Evolutionary conservation across 202 grass and related monocot genomes (phyloP).

Genomic region (Saccharum hybrid): DNA sequence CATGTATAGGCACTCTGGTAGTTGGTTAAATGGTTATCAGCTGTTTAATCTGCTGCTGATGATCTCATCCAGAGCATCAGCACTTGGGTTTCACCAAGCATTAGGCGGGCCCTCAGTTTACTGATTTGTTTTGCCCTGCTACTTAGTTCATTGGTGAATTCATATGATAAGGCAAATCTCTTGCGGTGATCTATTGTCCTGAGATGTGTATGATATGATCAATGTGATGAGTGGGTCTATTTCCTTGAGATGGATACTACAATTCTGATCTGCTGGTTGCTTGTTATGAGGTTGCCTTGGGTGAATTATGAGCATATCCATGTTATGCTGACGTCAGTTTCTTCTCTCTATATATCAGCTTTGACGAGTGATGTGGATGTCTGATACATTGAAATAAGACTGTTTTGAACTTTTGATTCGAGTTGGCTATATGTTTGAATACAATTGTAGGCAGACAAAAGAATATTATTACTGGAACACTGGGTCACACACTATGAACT

Average conservation of each 20-base stretch:
- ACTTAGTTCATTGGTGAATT: not conserved
- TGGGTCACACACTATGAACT: too few relatives aligned
- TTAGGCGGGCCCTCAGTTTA: not conserved
- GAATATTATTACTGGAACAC: too few relatives aligned
- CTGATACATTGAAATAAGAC: not conserved
- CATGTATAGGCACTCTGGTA: slow-evolving; percentile 9
- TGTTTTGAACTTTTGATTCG: not conserved
- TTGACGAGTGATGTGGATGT: not conserved
- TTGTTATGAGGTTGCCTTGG: not conserved
- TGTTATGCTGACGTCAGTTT: not conserved
- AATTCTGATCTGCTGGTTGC: not conserved
- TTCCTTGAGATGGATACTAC: not conserved
- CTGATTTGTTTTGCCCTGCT: not conserved
- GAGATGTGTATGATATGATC: not conserved
- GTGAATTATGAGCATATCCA: not conserved
- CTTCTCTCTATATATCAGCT: too few relatives aligned
- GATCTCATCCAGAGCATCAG: slow-evolving; percentile 6
- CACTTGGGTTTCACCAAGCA: not conserved
- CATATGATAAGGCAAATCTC: not conserved
- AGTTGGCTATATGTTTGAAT: not conserved
- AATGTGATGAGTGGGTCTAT: not conserved
- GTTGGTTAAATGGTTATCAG: not conserved
- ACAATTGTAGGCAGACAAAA: not conserved
- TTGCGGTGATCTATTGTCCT: not conserved
- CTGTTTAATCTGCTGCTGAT: not conserved